phyloP scores from a whole-genome alignment of 768 basidiomycete species.

The Termitomyces sp. region DNA sequence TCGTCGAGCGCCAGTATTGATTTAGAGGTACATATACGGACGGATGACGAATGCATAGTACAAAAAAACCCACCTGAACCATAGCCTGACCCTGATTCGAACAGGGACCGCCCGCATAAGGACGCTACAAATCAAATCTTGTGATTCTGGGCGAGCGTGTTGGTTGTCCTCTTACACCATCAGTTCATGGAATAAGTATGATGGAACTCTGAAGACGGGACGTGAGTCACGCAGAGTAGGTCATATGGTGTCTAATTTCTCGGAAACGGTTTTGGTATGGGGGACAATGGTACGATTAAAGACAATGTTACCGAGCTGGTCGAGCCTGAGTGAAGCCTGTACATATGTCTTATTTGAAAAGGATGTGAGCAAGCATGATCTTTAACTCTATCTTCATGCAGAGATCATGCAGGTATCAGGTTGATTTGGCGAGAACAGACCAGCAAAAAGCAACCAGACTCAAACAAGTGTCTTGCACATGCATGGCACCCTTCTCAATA shows the following conservation, averaged over 20 bases:
- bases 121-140: no score
- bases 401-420: background rate
- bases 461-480: constrained; percentile 35
- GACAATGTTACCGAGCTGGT: constrained; percentile 25
- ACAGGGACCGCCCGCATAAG: no score
- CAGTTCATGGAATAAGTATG: no score
- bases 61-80: no score
- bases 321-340: constrained; percentile 22
- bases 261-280: constrained; percentile 23
- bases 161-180: no score
- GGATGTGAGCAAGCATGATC: constrained; percentile 32
- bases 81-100: no score
- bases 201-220: no score
- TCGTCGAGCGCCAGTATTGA: no score
- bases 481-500: constrained; percentile 27
- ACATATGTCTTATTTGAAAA: constrained; percentile 29
- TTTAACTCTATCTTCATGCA: constrained; percentile 33
- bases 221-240: no score
- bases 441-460: constrained; percentile 14
- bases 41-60: no score
- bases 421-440: background rate
- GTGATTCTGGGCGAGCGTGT: no score
- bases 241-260: background rate
- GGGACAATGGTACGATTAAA: constrained; percentile 34
- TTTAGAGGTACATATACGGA: no score